Evolutionary conservation across 495 filamentous ascomycete genomes (phyloP), one percentile per base, ranked within the genome.

Genomic region (Lasiosphaeria ovina): DNA sequence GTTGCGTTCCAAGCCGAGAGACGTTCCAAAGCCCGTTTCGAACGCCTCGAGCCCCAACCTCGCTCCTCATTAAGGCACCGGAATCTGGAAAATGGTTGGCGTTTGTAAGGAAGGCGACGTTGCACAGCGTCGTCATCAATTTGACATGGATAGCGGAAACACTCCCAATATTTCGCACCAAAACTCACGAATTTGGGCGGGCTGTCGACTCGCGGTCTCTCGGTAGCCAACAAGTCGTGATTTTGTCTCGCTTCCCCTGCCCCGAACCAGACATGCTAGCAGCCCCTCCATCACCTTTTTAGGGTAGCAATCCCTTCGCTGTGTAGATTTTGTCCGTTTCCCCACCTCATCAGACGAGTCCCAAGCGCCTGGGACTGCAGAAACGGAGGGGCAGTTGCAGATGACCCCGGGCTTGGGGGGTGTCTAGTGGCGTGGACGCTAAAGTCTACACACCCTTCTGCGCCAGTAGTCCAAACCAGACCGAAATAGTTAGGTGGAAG

Each of bases 381-480:
- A 51, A 51, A 51, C 17, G 11, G 33, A n/a, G 31, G 31, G 24
- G 11, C 49, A n/a, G n/a, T 6, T 47, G 12, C 36, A 47, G 44
- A 14, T n/a, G 44, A 57, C 36, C 54, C 54, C 42, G 54, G 54
- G 31, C 47, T 57, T 57, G 54, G 54, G 11, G 51, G 10, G 24
- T 24, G 2, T 24, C 24, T 2, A 24, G 24, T 24, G 24, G 24
- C 24, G 24, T 24, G 24, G 24, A 24, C 24, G 24, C 24, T 24
- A 2, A 24, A 24, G 24, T 24, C 24, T 2, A 24, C 24, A 24
- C 24, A 24, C 24, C 24, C 24, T 24, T 24, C 24, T 24, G 24
- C 24, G 24, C 24, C 24, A 24, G 24, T 2, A 24, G 24, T 24
- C 24, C 24, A 24, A 24, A 24, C 24, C 24, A 24, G 24, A 24